Evolutionary conservation across 805 yeast genomes (phyloP).

Genomic region (Candida rishiriensis): DNA sequence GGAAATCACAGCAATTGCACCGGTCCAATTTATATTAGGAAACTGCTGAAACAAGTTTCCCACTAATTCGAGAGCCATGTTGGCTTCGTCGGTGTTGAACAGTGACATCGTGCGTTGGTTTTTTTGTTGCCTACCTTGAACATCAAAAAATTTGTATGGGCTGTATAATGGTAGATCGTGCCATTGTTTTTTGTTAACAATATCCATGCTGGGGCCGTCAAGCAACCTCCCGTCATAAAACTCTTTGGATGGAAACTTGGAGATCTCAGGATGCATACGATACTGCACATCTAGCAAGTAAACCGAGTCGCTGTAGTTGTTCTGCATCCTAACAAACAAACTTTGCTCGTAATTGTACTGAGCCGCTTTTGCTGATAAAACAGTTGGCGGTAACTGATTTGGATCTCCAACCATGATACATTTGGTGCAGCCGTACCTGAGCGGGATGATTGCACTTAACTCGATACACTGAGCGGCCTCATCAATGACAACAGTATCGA

Average conservation of each 20-base stretch:
- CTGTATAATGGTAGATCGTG: conserved; percentile 52
- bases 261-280: conserved; percentile 95
- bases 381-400: conserved; percentile 96
- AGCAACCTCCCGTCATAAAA: conserved; percentile 70
- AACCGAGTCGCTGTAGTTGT: conserved; percentile 52
- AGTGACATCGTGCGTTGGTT: conserved; percentile 64
- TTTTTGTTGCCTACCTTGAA: conserved; percentile 60
- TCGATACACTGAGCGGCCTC: conserved; percentile 98
- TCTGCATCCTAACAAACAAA: conserved; percentile 90
- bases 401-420: conserved; percentile 99
- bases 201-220: conserved; percentile 76
- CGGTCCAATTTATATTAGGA: conserved; percentile 53
- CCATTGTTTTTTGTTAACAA: conserved; percentile 66
- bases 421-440: conserved; percentile 82
- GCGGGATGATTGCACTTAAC: conserved; percentile 83
- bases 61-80: conserved; percentile 64
- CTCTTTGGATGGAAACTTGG: conserved; percentile 78
- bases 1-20: conserved; percentile 84
- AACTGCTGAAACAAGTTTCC: conserved; percentile 45
- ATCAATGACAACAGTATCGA: conserved; percentile 89
- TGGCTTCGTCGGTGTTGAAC: conserved; percentile 67
- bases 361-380: conserved; percentile 83
- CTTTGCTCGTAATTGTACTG: conserved; percentile 80
- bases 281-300: conserved; percentile 85
- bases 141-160: conserved; percentile 79